A percentile compares a stretch with the other conserved stretches of the same genome.
phyloP scores from a whole-genome alignment of 257 asterid genomes.

The Przewalskia tangutica region DNA sequence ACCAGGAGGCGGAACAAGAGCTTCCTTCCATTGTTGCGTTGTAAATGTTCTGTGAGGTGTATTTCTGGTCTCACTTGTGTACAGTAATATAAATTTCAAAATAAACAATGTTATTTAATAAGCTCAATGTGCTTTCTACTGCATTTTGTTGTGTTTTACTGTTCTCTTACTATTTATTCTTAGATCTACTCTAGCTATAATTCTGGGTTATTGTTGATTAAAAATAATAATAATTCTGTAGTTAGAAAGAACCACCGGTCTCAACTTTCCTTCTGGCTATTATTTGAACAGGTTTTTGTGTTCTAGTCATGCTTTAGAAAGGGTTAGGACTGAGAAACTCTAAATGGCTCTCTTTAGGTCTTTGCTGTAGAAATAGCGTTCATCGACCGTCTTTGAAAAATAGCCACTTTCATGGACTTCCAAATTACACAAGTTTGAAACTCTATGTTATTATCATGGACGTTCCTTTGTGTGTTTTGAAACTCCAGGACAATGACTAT shows the following conservation, averaged over 20 bases:
- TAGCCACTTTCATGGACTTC: too few species aligned
- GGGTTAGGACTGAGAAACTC: too few species aligned
- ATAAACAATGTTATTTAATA: background rate
- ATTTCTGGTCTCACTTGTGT: constrained; percentile 23
- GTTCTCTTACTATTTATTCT: background rate
- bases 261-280: background rate
- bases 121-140: background rate
- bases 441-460: too few species aligned
- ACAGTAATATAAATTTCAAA: constrained; percentile 22
- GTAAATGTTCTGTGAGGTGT: constrained; percentile 24
- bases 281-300: too few species aligned
- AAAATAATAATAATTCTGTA: background rate
- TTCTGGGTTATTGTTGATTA: background rate
- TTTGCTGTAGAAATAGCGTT: background rate
- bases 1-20: constrained; percentile 73
- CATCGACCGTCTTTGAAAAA: too few species aligned
- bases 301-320: too few species aligned
- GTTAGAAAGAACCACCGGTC: background rate
- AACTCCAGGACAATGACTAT: too few species aligned
- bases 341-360: background rate
- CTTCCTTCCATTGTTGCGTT: constrained; percentile 90
- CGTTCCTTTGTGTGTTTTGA: too few species aligned
- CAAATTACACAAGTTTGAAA: too few species aligned
- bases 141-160: background rate
- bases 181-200: background rate